These are phyloP conservation scores for Salix suchowensis DNA, from an alignment of 345 rosid genomes.

Conservation along the genomic window DNA sequence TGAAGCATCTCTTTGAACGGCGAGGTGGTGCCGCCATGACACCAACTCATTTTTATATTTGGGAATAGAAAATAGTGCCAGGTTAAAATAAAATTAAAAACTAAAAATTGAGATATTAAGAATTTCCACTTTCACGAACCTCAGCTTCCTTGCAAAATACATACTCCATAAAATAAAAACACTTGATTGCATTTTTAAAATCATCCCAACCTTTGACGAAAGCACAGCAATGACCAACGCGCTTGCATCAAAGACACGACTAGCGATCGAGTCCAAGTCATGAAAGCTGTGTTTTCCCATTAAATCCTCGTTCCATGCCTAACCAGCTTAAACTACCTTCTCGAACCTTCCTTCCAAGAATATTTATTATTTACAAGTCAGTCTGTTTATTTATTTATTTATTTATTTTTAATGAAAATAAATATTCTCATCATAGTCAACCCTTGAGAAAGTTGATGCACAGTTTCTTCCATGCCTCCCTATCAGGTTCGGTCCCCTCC, in stretches of 20 bases:
- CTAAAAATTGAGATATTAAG: neutral
- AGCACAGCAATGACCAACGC: too few species aligned
- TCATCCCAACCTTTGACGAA: too few species aligned
- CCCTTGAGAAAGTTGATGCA: slow-evolving; percentile 62
- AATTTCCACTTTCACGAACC: neutral
- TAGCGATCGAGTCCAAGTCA: too few species aligned
- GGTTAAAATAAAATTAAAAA: too few species aligned
- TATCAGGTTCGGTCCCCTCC: slow-evolving; percentile 42
- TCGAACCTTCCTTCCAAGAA: neutral
- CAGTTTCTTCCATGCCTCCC: slow-evolving; percentile 47
- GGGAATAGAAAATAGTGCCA: too few species aligned
- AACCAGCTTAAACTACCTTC: too few species aligned
- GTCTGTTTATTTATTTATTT: too few species aligned
- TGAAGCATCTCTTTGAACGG: neutral
- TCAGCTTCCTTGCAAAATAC: neutral
- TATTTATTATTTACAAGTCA: neutral
- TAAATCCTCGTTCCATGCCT: too few species aligned
- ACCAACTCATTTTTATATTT: too few species aligned
- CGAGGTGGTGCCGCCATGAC: neutral
- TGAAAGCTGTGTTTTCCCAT: too few species aligned
- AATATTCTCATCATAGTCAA: slow-evolving; percentile 13
- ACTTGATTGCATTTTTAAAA: neutral
- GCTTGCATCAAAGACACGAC: too few species aligned
- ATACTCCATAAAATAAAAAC: neutral
- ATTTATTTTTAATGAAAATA: too few species aligned